Evolutionary conservation across 2,329 filamentous ascomycete genomes (phyloP), one percentile per base, ranked within the genome.

Genomic region (Graphiopsis chlorocephala): DNA sequence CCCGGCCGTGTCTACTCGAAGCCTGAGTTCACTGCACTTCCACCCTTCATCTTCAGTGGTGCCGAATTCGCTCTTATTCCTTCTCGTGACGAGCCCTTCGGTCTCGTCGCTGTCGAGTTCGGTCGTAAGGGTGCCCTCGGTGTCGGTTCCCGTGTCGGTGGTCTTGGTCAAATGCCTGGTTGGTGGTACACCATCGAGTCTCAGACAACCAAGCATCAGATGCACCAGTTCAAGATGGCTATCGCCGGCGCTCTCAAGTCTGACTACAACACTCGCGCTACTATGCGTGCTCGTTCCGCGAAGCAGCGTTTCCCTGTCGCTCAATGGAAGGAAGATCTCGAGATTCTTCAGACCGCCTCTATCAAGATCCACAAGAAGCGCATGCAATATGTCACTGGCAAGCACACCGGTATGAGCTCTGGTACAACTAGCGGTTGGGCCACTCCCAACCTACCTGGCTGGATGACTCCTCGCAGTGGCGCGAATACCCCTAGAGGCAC

Each of bases 141-240:
- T 69, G 86, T 90, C 64, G 88, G 87, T 53, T 85, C 87, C 42
- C 81, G 86, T 62, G 88, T 90, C 42, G 87, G 87, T 68, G 88
- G 87, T 63, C 80, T 90, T 25, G 86, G 87, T n/a, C 85, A 88
- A 72, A 89, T 90, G 87, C 88, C 88, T 23, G 88, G 88, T 26
- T 89, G 87, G 84, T 90, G 87, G 87, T 90, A 85, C 73, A 89
- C 87, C 0, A 84, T 90, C 64, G 88, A 90, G 73, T 88, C 86
- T 0, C 86, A 83, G 6, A 85, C 85, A 1, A 87, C 86, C 0
- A 82, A 82, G 50, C 87, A 90, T 77, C 76, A 89, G 50, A 79
- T 89, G 62, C 83, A 85, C 53, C 88, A 90, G 72, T 89, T 90
- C 79, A 87, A 85, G 73, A 80, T 82, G 68, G 85, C 87, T 14